These are phyloP conservation scores for Camelina sativa DNA, from an alignment of 345 rosid genomes.

Conservation along the genomic window DNA sequence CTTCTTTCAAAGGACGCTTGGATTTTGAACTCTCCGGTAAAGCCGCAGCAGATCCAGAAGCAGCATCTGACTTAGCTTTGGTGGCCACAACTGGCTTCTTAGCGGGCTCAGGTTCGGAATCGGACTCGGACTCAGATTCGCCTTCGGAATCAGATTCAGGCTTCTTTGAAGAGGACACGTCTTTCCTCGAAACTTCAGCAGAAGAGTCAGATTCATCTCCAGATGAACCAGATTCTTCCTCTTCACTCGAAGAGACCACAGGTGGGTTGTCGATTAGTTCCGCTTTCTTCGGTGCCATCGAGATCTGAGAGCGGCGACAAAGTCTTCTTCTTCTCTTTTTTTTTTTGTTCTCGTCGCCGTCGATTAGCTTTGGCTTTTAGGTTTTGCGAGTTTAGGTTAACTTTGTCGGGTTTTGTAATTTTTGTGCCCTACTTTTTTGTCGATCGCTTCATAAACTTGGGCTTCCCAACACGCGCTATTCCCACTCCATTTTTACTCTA, in stretches of 20 bases:
- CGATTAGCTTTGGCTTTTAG: conserved; percentile 11
- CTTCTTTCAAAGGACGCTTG: neutral
- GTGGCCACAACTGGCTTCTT: neutral
- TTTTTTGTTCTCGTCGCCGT: conserved; percentile 30
- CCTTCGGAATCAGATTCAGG: conserved; percentile 39
- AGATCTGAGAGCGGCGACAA: neutral
- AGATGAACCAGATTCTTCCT: conserved; percentile 40
- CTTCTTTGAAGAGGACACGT: conserved; percentile 19
- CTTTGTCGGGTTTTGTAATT: neutral
- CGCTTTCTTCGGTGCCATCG: conserved; percentile 42
- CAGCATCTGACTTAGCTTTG: neutral
- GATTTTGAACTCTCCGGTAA: neutral
- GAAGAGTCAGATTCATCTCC: conserved; percentile 36
- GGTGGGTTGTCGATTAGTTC: conserved; percentile 33
- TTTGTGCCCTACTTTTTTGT: neutral
- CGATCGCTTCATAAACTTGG: neutral
- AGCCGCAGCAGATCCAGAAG: neutral
- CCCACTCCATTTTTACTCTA: neutral
- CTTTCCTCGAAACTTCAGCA: conserved; percentile 11
- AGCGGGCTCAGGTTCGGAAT: neutral
- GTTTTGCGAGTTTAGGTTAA: conserved; percentile 19
- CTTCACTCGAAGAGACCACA: conserved; percentile 36
- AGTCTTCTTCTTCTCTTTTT: neutral
- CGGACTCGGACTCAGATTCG: conserved; percentile 39
- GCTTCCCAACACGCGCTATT: neutral